Base-by-base conservation (phyloP, 192 early-diverging fungal species). In the Oehlia diaphana region DNA sequence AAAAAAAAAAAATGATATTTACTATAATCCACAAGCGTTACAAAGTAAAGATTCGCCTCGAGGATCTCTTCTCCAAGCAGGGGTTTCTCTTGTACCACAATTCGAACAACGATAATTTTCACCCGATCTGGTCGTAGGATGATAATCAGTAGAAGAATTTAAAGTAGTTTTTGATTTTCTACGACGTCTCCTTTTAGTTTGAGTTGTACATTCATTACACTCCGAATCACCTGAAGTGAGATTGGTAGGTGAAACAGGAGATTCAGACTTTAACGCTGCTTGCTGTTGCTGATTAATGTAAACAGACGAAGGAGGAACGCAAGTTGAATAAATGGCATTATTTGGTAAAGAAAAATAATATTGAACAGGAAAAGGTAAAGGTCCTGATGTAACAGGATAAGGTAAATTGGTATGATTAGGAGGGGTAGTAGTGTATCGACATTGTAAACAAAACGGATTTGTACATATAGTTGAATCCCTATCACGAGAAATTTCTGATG, bases 21-120 rank as follows among this genome's bases (percentile, higher is more conserved):
- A 77, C 76, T 77, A 77, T 53, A 77, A 67, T 23, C 76, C 76
- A 50, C 76, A 77, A 21, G 76, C 76, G 42, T 77, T 77, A 67
- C 64, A 67, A 65, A 77, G 47, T 49, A 77, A 68, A 33, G 39
- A 65, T 35, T 53, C 35, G 9, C 76, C 76, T 67, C 21, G 64
- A 44, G 53, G 39, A 50, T 77, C 76, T 53, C 76, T 66, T 68
- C 76, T 77, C 76, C 76, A 77, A 31, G 76, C 76, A 4, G 76
- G 76, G 0, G 65, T 68, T 37, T 77, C 44, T 33, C 44, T 42
- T 8, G 65, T 10, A n/a, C 76, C 76, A 68, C 76, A 77, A 77
- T 77, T 77, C 53, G 76, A 65, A 77, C 76, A 77, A 50, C 63
- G 26, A 68, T 50, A 68, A 77, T 68, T 49, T 21, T 77, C 76